phyloP scores from a whole-genome alignment of 148 eudicot species.

The Spergularia bocconei region DNA sequence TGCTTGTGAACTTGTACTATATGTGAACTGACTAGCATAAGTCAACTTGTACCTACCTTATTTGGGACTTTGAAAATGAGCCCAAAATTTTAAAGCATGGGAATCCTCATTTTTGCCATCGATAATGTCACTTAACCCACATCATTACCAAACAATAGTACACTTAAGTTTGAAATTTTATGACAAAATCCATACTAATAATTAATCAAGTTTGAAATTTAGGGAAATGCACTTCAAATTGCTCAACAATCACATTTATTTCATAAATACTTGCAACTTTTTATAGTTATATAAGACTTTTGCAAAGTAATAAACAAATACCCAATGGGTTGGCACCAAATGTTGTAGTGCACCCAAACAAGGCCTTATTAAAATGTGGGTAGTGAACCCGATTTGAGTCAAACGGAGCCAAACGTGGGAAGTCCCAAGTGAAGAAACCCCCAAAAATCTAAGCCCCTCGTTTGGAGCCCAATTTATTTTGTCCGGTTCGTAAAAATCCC shows the following conservation, averaged over 20 bases:
- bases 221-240: conserved; percentile 28
- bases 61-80: conserved; percentile 35
- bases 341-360: conserved; percentile 7
- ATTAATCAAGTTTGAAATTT: conserved; percentile 30
- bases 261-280: conserved; percentile 23
- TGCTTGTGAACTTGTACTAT: too few species aligned
- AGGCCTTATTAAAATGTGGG: conserved; percentile 17
- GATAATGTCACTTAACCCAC: conserved; percentile 32
- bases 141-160: conserved; percentile 26
- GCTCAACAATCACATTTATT: conserved; percentile 34
- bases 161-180: conserved; percentile 31
- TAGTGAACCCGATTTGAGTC: conserved; percentile 27
- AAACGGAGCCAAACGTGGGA: conserved; percentile 32
- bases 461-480: conserved; percentile 42
- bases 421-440: conserved; percentile 27
- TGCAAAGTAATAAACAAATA: conserved; percentile 21
- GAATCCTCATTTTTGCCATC: conserved; percentile 45
- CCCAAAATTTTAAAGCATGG: conserved; percentile 30
- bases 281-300: conserved; percentile 21
- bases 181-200: conserved; percentile 13
- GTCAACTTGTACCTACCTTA: conserved; percentile 35
- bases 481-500: conserved; percentile 41
- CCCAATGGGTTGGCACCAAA: conserved; percentile 31
- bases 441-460: conserved; percentile 47
- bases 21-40: conserved; percentile 13